These are phyloP conservation scores for Fusarium succisae DNA, from an alignment of 2,329 filamentous ascomycete species.

Conservation along the genomic window DNA sequence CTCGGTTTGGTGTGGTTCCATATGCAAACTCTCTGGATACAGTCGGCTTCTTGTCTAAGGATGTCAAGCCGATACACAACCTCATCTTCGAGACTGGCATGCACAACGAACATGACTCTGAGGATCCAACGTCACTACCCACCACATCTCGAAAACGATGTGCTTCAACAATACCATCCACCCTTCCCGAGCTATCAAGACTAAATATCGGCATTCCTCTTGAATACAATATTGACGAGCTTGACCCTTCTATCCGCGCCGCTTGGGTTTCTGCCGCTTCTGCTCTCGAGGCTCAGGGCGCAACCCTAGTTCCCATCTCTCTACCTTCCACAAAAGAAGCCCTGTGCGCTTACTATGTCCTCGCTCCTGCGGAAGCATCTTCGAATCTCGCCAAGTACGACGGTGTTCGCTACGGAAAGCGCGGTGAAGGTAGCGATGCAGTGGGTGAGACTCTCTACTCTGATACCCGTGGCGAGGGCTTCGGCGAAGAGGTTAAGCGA, in stretches of 20 bases:
- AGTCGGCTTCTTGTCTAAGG: slow-evolving; percentile 76
- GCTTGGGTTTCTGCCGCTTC: slow-evolving; percentile 74
- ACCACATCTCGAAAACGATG: slow-evolving; percentile 62
- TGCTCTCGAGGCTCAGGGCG: slow-evolving; percentile 70
- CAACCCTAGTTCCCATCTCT: slow-evolving; percentile 77
- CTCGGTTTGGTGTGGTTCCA: slow-evolving; percentile 84
- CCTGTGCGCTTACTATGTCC: slow-evolving; percentile 92
- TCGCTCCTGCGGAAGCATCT: slow-evolving; percentile 93
- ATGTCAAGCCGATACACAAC: slow-evolving; percentile 60
- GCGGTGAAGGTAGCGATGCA: slow-evolving; percentile 61
- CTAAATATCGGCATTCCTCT: slow-evolving; percentile 66
- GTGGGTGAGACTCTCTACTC: slow-evolving; percentile 77
- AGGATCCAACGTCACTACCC: slow-evolving; percentile 79
- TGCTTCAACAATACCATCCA: slow-evolving; percentile 41
- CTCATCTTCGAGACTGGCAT: slow-evolving; percentile 62
- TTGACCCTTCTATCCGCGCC: slow-evolving; percentile 73
- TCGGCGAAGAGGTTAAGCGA: slow-evolving; percentile 86
- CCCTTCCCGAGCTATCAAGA: slow-evolving; percentile 41
- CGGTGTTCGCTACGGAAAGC: slow-evolving; percentile 87
- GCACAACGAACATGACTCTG: slow-evolving; percentile 66
- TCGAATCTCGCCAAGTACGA: slow-evolving; percentile 98
- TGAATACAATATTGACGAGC: slow-evolving; percentile 90
- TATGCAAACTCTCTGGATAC: slow-evolving; percentile 96
- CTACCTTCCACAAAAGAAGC: slow-evolving; percentile 86
- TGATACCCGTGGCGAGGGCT: slow-evolving; percentile 74